These are phyloP conservation scores for Polyporus arcularius DNA, from an alignment of 768 basidiomycete species.

Conservation along the genomic window DNA sequence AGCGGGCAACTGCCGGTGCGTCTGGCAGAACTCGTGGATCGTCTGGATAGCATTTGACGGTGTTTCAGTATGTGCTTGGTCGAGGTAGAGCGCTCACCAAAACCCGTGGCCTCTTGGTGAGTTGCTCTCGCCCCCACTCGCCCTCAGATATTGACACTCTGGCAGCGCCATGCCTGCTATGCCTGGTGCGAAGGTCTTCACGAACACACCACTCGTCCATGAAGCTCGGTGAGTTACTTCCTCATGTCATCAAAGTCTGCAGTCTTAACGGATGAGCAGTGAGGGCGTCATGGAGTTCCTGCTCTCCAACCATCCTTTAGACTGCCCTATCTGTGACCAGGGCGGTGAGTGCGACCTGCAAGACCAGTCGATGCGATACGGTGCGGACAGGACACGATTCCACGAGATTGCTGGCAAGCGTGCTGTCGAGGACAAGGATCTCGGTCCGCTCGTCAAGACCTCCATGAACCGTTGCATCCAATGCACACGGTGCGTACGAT, in stretches of 20 bases:
- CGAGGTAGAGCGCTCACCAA: conserved; percentile 93
- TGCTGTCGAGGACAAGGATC: conserved; percentile 96
- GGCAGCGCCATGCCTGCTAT: conserved; percentile 94
- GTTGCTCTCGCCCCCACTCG: conserved; percentile 16
- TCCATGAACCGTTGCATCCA: conserved; percentile 99
- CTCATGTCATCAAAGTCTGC: no score
- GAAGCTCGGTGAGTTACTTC: conserved; percentile 63
- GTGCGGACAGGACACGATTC: conserved; percentile 95
- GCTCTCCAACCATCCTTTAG: conserved; percentile 95
- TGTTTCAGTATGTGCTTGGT: conserved; percentile 90
- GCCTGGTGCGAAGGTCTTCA: conserved; percentile 90
- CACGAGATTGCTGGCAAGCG: conserved; percentile 98
- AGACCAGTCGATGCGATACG: conserved; percentile 99
- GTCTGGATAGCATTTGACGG: conserved; percentile 2
- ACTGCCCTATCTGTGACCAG: conserved; percentile 98
- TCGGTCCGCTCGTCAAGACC: conserved; percentile 97
- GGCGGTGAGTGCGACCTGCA: conserved; percentile 99
- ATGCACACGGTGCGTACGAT: conserved; percentile 98
- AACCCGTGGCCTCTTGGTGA: conserved; percentile 92
- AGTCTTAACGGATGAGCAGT: conserved; percentile 36
- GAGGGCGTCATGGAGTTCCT: conserved; percentile 99
- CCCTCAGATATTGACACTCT: not conserved
- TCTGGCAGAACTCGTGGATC: conserved; percentile 2
- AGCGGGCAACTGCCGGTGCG: conserved; percentile 95
- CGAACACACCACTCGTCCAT: conserved; percentile 88